A percentile compares a stretch with the other conserved stretches of the same genome.
These are phyloP conservation scores for Nidularia pulvinata DNA, from an alignment of 768 basidiomycete species.

Conservation along the genomic window DNA sequence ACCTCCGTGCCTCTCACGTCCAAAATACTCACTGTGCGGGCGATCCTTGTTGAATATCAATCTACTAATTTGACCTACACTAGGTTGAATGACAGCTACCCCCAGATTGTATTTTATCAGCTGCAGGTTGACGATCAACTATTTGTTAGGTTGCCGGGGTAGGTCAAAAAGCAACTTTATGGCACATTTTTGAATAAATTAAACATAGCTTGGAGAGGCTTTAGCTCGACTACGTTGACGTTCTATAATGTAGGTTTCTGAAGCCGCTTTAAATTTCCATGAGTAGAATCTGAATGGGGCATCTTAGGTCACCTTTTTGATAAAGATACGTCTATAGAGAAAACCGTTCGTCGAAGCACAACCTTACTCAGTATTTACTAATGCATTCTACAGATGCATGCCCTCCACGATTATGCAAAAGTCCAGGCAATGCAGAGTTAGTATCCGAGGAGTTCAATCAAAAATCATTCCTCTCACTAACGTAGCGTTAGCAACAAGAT, in stretches of 20 bases:
- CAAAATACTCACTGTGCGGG: no score
- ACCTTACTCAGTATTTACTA: not conserved
- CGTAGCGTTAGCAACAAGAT: conserved; percentile 26
- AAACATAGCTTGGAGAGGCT: conserved; percentile 62
- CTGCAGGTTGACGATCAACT: no score
- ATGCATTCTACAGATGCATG: conserved; percentile 48
- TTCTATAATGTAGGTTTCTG: conserved; percentile 56
- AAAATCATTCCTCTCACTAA: not conserved
- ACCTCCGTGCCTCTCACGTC: no score
- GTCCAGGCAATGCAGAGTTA: conserved; percentile 58
- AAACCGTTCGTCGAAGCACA: conserved; percentile 31
- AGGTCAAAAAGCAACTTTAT: conserved; percentile 4
- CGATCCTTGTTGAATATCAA: no score
- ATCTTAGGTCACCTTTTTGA: conserved; percentile 53
- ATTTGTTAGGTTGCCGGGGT: no score
- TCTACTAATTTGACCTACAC: no score
- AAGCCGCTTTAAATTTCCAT: conserved; percentile 5
- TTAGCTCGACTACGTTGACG: conserved; percentile 75
- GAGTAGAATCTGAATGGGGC: not conserved
- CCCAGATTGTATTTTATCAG: no score
- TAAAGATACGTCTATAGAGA: conserved; percentile 54
- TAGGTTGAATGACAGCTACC: no score
- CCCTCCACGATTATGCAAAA: conserved; percentile 65
- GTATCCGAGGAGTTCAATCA: conserved; percentile 4
- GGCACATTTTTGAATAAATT: conserved; percentile 75